phyloP scores from a whole-genome alignment of 1,139 yeast species.

The Saccharomyces hybrid region DNA sequence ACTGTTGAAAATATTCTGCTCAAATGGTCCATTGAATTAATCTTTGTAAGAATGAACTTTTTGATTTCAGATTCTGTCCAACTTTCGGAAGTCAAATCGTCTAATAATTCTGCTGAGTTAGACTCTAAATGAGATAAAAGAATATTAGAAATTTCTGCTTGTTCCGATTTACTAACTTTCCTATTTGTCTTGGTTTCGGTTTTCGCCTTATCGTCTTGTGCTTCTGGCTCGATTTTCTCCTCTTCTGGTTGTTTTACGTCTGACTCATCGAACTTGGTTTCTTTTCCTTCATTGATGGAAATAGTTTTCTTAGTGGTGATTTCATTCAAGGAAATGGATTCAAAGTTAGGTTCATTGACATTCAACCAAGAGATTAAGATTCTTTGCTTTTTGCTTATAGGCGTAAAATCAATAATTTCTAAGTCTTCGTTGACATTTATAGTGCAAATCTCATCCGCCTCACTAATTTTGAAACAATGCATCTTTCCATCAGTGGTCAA shows the following conservation, averaged over 20 bases:
- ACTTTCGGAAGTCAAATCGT: constrained; percentile 10
- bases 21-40: constrained; percentile 3
- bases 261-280: not conserved
- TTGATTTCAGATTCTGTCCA: constrained; percentile 26
- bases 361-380: constrained; percentile 29
- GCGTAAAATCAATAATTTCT: constrained; percentile 23
- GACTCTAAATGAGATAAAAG: constrained; percentile 14
- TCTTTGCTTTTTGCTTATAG: constrained; percentile 8
- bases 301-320: constrained; percentile 15
- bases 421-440: constrained; percentile 18
- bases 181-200: constrained; percentile 7
- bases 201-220: constrained; percentile 5
- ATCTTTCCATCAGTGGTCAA: constrained; percentile 19
- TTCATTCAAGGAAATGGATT: constrained; percentile 16
- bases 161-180: constrained; percentile 19
- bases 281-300: constrained; percentile 13
- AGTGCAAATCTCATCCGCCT: constrained; percentile 11
- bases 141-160: constrained; percentile 15
- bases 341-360: constrained; percentile 31
- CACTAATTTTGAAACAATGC: constrained; percentile 13
- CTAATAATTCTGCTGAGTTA: constrained; percentile 10
- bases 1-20: constrained; percentile 14
- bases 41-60: constrained; percentile 14
- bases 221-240: constrained; percentile 1
- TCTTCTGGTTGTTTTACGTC: not conserved